Conservation (phyloP, 192 early-diverging fungal genomes). For the Coemansia sp. region DNA sequence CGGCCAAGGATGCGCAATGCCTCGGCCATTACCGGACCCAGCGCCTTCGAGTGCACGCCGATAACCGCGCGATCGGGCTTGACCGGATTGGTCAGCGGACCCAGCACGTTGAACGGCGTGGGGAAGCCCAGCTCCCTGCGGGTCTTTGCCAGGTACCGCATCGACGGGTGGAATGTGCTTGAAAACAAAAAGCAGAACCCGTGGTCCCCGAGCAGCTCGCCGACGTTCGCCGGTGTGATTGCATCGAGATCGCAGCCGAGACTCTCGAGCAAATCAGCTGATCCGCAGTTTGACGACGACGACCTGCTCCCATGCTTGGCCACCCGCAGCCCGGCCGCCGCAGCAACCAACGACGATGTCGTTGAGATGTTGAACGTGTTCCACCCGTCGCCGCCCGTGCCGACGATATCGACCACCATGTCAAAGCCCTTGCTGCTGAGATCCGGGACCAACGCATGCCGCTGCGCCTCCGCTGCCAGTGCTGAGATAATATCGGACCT, state of each 20-base stretch:
- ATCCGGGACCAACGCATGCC: slow-evolving; percentile 60
- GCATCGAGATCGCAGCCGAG: slow-evolving; percentile 71
- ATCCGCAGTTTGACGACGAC: slow-evolving; percentile 86
- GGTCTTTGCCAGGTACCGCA: slow-evolving; percentile 71
- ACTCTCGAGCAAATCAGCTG: slow-evolving; percentile 90
- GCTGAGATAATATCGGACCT: slow-evolving; percentile 79
- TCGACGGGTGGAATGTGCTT: slow-evolving; percentile 86
- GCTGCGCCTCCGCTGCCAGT: slow-evolving; percentile 69
- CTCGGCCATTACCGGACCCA: slow-evolving; percentile 83
- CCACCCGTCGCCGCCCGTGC: slow-evolving; percentile 97
- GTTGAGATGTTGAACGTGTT: slow-evolving; percentile 98
- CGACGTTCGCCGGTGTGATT: slow-evolving; percentile 66
- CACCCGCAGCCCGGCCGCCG: slow-evolving; percentile 84
- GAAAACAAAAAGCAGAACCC: slow-evolving; percentile 93
- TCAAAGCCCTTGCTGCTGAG: slow-evolving; percentile 41
- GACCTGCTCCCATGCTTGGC: slow-evolving; percentile 97
- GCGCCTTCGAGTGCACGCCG: slow-evolving; percentile 76
- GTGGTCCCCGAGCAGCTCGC: slow-evolving; percentile 56
- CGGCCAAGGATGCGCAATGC: slow-evolving; percentile 79
- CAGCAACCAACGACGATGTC: slow-evolving; percentile 85
- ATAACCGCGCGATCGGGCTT: slow-evolving; percentile 77
- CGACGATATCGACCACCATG: slow-evolving; percentile 84
- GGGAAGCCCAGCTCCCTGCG: slow-evolving; percentile 88
- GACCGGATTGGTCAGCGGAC: slow-evolving; percentile 90
- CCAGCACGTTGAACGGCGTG: slow-evolving; percentile 93